These are phyloP conservation scores for Aspergillus fischeri DNA, from an alignment of 2,329 filamentous ascomycete genomes.

Conservation along the genomic window DNA sequence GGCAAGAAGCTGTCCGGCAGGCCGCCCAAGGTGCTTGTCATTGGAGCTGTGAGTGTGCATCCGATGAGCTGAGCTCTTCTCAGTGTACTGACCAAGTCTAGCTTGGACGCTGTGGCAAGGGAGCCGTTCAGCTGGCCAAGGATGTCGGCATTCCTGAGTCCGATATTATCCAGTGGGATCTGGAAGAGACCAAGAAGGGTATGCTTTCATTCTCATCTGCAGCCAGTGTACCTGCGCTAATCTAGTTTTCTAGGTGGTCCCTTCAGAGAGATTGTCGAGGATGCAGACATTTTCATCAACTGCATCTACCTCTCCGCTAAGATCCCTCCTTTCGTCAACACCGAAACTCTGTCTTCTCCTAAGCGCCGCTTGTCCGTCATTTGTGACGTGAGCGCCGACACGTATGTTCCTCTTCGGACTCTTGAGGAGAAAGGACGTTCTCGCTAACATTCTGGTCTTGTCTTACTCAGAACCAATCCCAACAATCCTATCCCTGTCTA, in stretches of 20 bases:
- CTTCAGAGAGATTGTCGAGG: constrained; percentile 70
- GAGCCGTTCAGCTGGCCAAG: constrained; percentile 74
- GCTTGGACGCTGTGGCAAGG: constrained; percentile 68
- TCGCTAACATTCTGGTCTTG: background rate
- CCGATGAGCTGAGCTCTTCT: background rate
- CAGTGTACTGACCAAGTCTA: constrained; percentile 10
- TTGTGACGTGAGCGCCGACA: constrained; percentile 62
- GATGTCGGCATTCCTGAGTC: constrained; percentile 67
- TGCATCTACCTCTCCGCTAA: constrained; percentile 80
- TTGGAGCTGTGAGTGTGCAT: constrained; percentile 59
- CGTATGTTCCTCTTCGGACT: constrained; percentile 35
- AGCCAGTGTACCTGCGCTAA: constrained; percentile 4
- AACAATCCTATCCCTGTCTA: constrained; percentile 66
- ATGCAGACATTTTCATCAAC: constrained; percentile 71
- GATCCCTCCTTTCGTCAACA: constrained; percentile 77
- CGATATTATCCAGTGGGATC: constrained; percentile 71
- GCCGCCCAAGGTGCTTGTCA: constrained; percentile 72
- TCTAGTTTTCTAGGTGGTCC: constrained; percentile 54
- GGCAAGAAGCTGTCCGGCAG: constrained; percentile 64
- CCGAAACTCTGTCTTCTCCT: constrained; percentile 62
- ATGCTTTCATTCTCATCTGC: constrained; percentile 1
- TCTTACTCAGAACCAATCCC: constrained; percentile 40
- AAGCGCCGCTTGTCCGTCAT: constrained; percentile 73
- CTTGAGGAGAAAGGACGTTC: background rate
- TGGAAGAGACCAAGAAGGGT: constrained; percentile 70